phyloP scores from a whole-genome alignment of 1,284 basidiomycete genomes.

The Leccinum pallidistipes region DNA sequence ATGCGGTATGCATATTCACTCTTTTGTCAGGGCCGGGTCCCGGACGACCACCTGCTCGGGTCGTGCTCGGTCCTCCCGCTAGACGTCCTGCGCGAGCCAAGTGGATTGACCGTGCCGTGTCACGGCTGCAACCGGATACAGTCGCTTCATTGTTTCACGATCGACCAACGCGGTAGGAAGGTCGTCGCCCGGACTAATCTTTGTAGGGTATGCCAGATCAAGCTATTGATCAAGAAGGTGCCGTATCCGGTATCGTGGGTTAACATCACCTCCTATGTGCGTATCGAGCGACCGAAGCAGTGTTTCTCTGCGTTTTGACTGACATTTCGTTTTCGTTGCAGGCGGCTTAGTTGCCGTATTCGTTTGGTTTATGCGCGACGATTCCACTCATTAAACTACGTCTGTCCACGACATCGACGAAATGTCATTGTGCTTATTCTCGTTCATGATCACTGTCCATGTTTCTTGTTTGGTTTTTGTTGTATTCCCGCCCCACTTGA shows the following conservation, averaged over 20 bases:
- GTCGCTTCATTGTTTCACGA: conserved; percentile 30
- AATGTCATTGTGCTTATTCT: not conserved
- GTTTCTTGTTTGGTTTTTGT: not conserved
- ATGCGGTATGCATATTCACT: conserved; percentile 31
- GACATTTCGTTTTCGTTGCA: conserved; percentile 1
- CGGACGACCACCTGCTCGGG: conserved; percentile 27
- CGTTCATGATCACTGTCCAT: not conserved
- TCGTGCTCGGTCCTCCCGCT: conserved; percentile 29
- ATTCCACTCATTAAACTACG: not conserved
- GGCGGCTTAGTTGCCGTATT: conserved; percentile 12
- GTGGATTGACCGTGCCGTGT: conserved; percentile 25
- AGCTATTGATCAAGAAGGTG: conserved; percentile 28
- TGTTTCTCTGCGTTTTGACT: not conserved
- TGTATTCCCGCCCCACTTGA: conserved; percentile 5
- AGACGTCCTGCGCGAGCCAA: conserved; percentile 30
- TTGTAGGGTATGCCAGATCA: conserved; percentile 35
- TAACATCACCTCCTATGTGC: conserved; percentile 34
- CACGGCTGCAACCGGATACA: conserved; percentile 28
- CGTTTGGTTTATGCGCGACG: not conserved
- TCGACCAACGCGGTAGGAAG: conserved; percentile 10
- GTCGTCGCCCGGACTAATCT: conserved; percentile 29
- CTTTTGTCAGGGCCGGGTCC: conserved; percentile 28
- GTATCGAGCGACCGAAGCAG: not conserved
- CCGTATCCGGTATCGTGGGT: conserved; percentile 26
- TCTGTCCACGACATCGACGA: not conserved